These are phyloP conservation scores for Penicillium sp. DNA, from an alignment of 2,329 filamentous ascomycete genomes.

Conservation along the genomic window DNA sequence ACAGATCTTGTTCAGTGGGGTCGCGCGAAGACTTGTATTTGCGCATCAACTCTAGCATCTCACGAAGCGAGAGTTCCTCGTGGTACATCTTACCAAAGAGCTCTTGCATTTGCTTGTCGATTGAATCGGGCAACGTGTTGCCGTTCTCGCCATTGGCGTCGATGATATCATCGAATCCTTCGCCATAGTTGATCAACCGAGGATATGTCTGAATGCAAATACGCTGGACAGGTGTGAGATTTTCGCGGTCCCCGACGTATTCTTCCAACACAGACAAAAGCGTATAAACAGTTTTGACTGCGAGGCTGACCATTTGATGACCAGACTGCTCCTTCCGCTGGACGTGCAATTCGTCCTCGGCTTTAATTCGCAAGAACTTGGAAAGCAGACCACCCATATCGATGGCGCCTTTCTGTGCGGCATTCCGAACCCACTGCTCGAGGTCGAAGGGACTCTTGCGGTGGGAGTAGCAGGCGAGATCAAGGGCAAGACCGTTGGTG, in stretches of 20 bases:
- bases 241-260: slow-evolving; percentile 58
- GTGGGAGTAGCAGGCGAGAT: slow-evolving; percentile 82
- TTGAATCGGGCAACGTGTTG: slow-evolving; percentile 74
- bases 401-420: slow-evolving; percentile 60
- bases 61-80: slow-evolving; percentile 78
- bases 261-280: slow-evolving; percentile 77
- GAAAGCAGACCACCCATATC: slow-evolving; percentile 70
- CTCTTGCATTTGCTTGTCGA: slow-evolving; percentile 92
- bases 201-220: slow-evolving; percentile 91
- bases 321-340: slow-evolving; percentile 68
- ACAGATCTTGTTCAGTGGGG: slow-evolving; percentile 84
- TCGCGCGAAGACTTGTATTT: slow-evolving; percentile 85
- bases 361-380: slow-evolving; percentile 82
- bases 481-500: slow-evolving; percentile 79
- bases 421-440: slow-evolving; percentile 73
- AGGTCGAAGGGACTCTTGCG: slow-evolving; percentile 77
- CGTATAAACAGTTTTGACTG: slow-evolving; percentile 79
- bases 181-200: slow-evolving; percentile 91
- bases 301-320: slow-evolving; percentile 69
- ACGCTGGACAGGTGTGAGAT: slow-evolving; percentile 77
- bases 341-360: slow-evolving; percentile 71
- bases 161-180: slow-evolving; percentile 87
- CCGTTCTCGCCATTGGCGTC: slow-evolving; percentile 77
- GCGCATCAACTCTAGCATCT: slow-evolving; percentile 80
- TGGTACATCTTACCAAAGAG: slow-evolving; percentile 98